These are phyloP conservation scores for Panicum miliaceum DNA, from an alignment of 176 grass and related monocot species.

Conservation along the genomic window DNA sequence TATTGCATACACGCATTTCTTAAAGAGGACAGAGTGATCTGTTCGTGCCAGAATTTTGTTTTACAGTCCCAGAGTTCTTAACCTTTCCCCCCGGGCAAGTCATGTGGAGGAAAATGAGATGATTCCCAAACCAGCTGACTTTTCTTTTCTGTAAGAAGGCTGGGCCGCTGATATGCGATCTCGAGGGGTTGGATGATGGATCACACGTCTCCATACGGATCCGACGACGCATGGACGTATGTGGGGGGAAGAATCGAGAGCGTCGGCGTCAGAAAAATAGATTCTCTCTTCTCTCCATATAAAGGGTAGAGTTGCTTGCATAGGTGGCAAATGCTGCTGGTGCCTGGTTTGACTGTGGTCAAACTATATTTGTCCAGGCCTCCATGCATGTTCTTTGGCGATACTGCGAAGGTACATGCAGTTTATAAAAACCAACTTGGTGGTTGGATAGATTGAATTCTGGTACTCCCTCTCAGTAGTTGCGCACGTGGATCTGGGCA, in stretches of 20 bases:
- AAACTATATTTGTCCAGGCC: slow-evolving; percentile 42
- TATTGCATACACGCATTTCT: neutral
- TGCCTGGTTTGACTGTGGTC: slow-evolving; percentile 36
- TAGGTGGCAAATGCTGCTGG: slow-evolving; percentile 48
- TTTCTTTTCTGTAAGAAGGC: slow-evolving; percentile 29
- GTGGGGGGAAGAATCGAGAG: slow-evolving; percentile 44
- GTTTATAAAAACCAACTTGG: slow-evolving; percentile 10
- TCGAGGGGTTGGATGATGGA: slow-evolving; percentile 24
- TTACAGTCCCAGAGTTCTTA: neutral
- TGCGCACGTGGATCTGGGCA: slow-evolving; percentile 31
- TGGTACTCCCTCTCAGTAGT: neutral
- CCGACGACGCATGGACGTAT: slow-evolving; percentile 18
- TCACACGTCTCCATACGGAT: slow-evolving; percentile 36
- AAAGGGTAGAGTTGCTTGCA: slow-evolving; percentile 24
- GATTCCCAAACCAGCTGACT: neutral
- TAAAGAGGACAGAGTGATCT: neutral
- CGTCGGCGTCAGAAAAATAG: slow-evolving; percentile 36
- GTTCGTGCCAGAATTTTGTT: neutral
- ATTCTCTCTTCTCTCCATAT: neutral
- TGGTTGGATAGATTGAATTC: slow-evolving; percentile 40
- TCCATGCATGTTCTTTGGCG: slow-evolving; percentile 6
- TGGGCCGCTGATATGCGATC: slow-evolving; percentile 36
- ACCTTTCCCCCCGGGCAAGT: neutral
- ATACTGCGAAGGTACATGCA: slow-evolving; percentile 10
- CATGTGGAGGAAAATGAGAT: neutral